These are phyloP conservation scores for Albugo candida DNA, from an alignment of 352 stramenopile genomes.

Conservation along the genomic window DNA sequence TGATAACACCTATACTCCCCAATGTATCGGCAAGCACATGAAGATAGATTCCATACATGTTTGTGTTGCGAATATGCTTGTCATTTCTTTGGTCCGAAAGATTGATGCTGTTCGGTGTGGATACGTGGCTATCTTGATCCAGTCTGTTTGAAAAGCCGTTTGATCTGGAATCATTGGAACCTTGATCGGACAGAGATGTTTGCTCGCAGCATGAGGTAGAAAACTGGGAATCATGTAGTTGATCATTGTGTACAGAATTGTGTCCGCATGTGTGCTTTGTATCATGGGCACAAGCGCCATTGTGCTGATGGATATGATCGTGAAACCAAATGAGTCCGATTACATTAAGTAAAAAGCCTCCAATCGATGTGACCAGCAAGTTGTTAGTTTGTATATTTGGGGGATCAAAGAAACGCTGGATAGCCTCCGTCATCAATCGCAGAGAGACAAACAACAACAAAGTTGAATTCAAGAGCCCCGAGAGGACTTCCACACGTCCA, in stretches of 20 bases:
- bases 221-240: neutral
- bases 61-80: conserved; percentile 35
- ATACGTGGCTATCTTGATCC: neutral
- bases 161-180: conserved; percentile 1
- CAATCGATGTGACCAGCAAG: conserved; percentile 66
- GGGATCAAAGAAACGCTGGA: conserved; percentile 47
- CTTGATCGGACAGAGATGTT: too few relatives aligned
- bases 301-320: conserved; percentile 64
- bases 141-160: neutral
- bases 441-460: conserved; percentile 69
- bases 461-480: conserved; percentile 73
- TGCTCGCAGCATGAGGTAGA: too few relatives aligned
- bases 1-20: conserved; percentile 76
- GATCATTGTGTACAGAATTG: conserved; percentile 2
- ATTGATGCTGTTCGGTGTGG: neutral
- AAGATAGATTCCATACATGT: conserved; percentile 83
- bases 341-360: conserved; percentile 69
- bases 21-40: conserved; percentile 80
- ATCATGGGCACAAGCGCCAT: conserved; percentile 13
- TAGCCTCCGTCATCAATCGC: conserved; percentile 63
- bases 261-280: conserved; percentile 26
- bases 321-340: conserved; percentile 82
- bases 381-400: conserved; percentile 66
- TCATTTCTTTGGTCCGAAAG: neutral
- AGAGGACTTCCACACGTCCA: conserved; percentile 69